phyloP scores from a whole-genome alignment of 495 filamentous ascomycete species.

The Aspergillus coremiiformis region DNA sequence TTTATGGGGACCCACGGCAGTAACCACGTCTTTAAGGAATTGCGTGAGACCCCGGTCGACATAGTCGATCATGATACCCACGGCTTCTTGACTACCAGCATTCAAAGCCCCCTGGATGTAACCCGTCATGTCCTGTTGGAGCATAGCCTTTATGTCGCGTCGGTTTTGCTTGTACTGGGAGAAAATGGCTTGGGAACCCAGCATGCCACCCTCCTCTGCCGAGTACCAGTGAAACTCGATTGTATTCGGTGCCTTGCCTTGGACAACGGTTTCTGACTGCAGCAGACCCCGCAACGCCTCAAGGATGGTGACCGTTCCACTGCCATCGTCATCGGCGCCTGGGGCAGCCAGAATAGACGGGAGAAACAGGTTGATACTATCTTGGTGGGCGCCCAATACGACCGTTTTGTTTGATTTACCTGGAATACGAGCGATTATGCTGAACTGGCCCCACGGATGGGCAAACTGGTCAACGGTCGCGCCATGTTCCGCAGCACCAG shows the following conservation, averaged over 20 bases:
- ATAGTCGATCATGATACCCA: slow-evolving; percentile 91
- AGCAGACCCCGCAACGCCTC: slow-evolving; percentile 62
- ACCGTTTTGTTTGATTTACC: slow-evolving; percentile 80
- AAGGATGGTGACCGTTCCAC: slow-evolving; percentile 71
- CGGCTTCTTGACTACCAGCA: slow-evolving; percentile 73
- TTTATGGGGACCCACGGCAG: slow-evolving; percentile 45
- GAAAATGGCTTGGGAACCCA: slow-evolving; percentile 85
- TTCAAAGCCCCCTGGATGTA: slow-evolving; percentile 77
- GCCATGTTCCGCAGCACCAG: slow-evolving; percentile 61
- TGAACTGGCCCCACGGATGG: slow-evolving; percentile 86
- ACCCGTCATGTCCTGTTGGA: slow-evolving; percentile 99
- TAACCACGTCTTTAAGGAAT: slow-evolving; percentile 88
- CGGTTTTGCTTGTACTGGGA: slow-evolving; percentile 66
- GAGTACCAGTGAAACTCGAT: slow-evolving; percentile 96
- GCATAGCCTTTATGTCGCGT: slow-evolving; percentile 86
- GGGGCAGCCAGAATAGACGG: slow-evolving; percentile 74
- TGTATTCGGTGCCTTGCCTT: slow-evolving; percentile 60
- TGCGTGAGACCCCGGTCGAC: slow-evolving; percentile 75
- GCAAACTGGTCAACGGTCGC: slow-evolving; percentile 65
- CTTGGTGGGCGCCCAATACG: slow-evolving; percentile 67
- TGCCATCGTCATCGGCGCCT: slow-evolving; percentile 70
- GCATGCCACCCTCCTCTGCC: slow-evolving; percentile 84
- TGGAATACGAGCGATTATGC: slow-evolving; percentile 87
- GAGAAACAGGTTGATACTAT: slow-evolving; percentile 85
- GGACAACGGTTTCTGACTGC: slow-evolving; percentile 41